Base-by-base conservation (phyloP, 2,329 filamentous ascomycete genomes). In the Cladosporium sphaerospermum region DNA sequence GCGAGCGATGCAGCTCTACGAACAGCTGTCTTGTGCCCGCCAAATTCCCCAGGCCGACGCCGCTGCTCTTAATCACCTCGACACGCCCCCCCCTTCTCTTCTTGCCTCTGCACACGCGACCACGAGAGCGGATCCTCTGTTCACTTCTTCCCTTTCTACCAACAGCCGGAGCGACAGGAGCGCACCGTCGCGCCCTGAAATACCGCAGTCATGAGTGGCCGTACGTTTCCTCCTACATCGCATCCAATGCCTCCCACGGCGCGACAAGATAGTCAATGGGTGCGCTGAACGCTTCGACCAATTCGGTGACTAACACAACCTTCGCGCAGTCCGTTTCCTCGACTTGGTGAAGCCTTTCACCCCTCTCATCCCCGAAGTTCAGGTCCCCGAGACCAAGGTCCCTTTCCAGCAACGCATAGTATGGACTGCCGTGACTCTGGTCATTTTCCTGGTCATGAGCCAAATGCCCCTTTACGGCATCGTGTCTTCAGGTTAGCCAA, bases 381-480 rank as follows among this genome's bases (percentile, higher is more conserved):
- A 92, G 78, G 87, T 95, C 70, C 93, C 93, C 65, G 93, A 99
- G 79, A 96, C 91, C 73, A 97, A 96, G 81, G 86, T 96, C 55
- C 89, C 91, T 64, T 99, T 99, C 85, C 95, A 97, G 81, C 93
- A 97, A 72, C 70, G 73, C 59, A 69, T 78, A 67, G 72, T 77
- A 75, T 78, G 75, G 75, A 78, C 75, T 11, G 74, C 73, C 60
- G 68, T 71, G 39, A 97, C 93, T 61, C 83, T 99, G 66, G 80
- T 99, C 73, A 95, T 97, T 78, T 99, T 99, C 84, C 79, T 99
- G 81, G 90, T 99, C 75, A 99, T 99, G 93, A 96, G 90, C 78
- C 93, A 96, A 79, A 97, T 99, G 93, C 91, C 93, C 33, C 65
- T 78, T 59, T 99, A 99, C 78, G 93, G 93, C 76, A 99, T 99